Evolutionary conservation across 2,329 filamentous ascomycete species (phyloP).

Genomic region (Xylariaceae sp.): DNA sequence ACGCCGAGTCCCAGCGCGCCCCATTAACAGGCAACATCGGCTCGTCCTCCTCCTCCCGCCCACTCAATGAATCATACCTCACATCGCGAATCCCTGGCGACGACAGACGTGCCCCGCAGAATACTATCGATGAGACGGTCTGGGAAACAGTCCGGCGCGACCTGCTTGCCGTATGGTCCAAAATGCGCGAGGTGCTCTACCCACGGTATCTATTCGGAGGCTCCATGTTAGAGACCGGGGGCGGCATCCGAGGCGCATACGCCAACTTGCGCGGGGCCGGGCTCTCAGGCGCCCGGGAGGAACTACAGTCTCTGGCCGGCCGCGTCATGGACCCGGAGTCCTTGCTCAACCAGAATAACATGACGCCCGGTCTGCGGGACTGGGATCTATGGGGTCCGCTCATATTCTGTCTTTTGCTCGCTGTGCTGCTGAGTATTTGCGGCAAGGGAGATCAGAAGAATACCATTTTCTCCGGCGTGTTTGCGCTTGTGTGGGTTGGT

Average conservation of each 20-base stretch:
- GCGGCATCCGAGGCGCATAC: slow-evolving; percentile 57
- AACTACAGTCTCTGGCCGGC: slow-evolving; percentile 58
- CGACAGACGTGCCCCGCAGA: slow-evolving; percentile 81
- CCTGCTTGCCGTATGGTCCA: slow-evolving; percentile 89
- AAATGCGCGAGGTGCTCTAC: slow-evolving; percentile 95
- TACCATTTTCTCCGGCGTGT: slow-evolving; percentile 90
- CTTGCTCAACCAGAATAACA: slow-evolving; percentile 58
- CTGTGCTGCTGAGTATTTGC: slow-evolving; percentile 80
- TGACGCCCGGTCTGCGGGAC: slow-evolving; percentile 87
- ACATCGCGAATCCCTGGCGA: slow-evolving; percentile 89
- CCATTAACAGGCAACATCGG: slow-evolving; percentile 84
- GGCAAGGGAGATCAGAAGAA: slow-evolving; percentile 78
- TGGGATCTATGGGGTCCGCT: slow-evolving; percentile 99
- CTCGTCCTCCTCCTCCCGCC: slow-evolving; percentile 49
- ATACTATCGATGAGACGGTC: slow-evolving; percentile 95
- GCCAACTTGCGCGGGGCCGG: slow-evolving; percentile 57
- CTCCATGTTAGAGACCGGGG: slow-evolving; percentile 56
- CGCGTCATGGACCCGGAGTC: slow-evolving; percentile 61
- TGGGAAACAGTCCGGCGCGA: slow-evolving; percentile 97
- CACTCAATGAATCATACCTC: slow-evolving; percentile 73
- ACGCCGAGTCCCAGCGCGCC: slow-evolving; percentile 63
- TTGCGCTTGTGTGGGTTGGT: slow-evolving; percentile 94
- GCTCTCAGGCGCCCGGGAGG: slow-evolving; percentile 56
- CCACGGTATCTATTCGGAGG: slow-evolving; percentile 85
- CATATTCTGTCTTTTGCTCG: slow-evolving; percentile 87